A percentile compares a stretch with the other conserved stretches of the same genome.
Evolutionary conservation across 2,329 filamentous ascomycete species (phyloP).

Genomic region (Cladosporium phlei): DNA sequence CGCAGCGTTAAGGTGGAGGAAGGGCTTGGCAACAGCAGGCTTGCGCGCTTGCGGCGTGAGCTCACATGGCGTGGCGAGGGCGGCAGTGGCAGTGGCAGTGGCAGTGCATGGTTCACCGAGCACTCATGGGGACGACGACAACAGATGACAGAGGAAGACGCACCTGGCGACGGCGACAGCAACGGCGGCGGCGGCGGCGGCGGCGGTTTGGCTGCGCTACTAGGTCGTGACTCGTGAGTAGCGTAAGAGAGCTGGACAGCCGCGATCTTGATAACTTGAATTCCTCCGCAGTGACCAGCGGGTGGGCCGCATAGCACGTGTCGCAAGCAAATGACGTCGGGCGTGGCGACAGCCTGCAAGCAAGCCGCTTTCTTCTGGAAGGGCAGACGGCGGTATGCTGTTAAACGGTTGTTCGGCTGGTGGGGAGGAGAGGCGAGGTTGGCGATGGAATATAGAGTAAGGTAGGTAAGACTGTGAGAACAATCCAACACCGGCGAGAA

Average conservation of each 20-base stretch:
- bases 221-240: background rate
- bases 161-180: no score
- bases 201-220: background rate
- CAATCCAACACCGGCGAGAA: no score
- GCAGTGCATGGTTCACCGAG: conserved; percentile 5
- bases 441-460: no score
- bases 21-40: conserved; percentile 8
- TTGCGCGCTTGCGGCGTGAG: conserved; percentile 2
- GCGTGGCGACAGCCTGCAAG: no score
- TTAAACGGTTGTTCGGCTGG: no score
- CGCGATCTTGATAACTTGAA: background rate
- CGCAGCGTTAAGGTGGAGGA: background rate
- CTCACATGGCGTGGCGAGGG: background rate
- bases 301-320: background rate
- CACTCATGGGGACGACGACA: background rate
- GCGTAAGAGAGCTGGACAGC: background rate
- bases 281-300: conserved; percentile 1
- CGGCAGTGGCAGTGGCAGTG: background rate
- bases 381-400: no score
- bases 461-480: no score
- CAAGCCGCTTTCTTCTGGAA: no score
- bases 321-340: background rate
- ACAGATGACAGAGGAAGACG: background rate
- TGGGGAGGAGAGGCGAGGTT: no score
- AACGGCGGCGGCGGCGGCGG: no score